phyloP scores from a whole-genome alignment of 1,284 basidiomycete genomes.

The Ganoderma leucocontextum region DNA sequence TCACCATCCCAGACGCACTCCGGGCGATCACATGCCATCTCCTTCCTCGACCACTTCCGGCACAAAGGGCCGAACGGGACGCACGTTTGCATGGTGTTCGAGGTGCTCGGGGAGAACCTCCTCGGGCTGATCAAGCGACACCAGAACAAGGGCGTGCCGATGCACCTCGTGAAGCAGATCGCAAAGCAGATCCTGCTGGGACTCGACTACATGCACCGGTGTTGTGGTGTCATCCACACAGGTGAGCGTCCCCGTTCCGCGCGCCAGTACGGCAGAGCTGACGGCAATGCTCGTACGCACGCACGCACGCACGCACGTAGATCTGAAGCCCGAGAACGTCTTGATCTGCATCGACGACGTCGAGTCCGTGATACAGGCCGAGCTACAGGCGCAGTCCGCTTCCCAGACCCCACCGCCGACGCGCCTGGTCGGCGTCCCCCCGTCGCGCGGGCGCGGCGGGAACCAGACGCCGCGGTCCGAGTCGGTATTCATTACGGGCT shows the following conservation, averaged over 20 bases:
- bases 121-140: constrained; percentile 97
- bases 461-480: constrained; percentile 96
- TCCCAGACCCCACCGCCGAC: constrained; percentile 63
- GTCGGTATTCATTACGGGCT: constrained; percentile 91
- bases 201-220: constrained; percentile 96
- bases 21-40: constrained; percentile 89
- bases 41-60: constrained; percentile 96
- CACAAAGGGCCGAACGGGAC: constrained; percentile 97
- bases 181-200: constrained; percentile 96
- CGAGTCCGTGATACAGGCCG: constrained; percentile 90
- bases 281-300: neutral
- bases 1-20: constrained; percentile 77
- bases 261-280: neutral
- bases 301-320: constrained; percentile 45
- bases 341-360: constrained; percentile 98
- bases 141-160: constrained; percentile 94
- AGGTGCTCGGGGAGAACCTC: constrained; percentile 98
- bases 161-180: constrained; percentile 94
- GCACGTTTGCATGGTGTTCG: constrained; percentile 99
- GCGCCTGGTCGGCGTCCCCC: constrained; percentile 94
- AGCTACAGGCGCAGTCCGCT: constrained; percentile 68
- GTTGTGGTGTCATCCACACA: constrained; percentile 95
- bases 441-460: constrained; percentile 93
- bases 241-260: constrained; percentile 50
- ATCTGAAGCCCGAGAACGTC: constrained; percentile 98